Conservation (phyloP, 2,329 filamentous ascomycete species). For the Aspergillus tanneri region DNA sequence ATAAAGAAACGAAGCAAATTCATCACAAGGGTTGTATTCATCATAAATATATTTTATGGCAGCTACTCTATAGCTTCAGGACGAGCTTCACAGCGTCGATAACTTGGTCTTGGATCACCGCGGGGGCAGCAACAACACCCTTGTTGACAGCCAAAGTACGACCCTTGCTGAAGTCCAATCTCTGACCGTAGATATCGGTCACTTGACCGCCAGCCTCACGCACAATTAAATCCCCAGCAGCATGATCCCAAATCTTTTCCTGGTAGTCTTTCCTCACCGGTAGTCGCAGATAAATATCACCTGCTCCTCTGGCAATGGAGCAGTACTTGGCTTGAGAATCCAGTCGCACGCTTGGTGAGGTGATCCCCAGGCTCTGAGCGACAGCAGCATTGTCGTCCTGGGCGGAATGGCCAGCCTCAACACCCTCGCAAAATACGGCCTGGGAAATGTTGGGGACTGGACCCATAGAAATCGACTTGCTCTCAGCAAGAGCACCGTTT, state of each 20-base stretch:
- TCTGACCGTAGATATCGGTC: slow-evolving; percentile 81
- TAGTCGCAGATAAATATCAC: slow-evolving; percentile 89
- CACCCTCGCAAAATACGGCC: slow-evolving; percentile 94
- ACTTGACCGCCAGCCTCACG: slow-evolving; percentile 90
- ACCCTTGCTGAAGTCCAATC: slow-evolving; percentile 81
- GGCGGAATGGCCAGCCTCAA: slow-evolving; percentile 87
- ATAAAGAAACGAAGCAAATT: no score
- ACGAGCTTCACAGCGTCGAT: slow-evolving; percentile 81
- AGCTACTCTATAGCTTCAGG: slow-evolving; percentile 49
- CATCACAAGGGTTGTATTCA: slow-evolving; percentile 13
- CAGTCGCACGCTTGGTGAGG: slow-evolving; percentile 85
- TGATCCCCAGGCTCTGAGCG: slow-evolving; percentile 81
- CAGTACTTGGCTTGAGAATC: slow-evolving; percentile 98
- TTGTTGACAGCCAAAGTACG: slow-evolving; percentile 87
- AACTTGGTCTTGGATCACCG: slow-evolving; percentile 70
- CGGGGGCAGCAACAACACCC: slow-evolving; percentile 86
- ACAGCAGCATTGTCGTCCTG: slow-evolving; percentile 87
- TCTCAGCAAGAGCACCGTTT: slow-evolving; percentile 42
- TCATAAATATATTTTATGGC: slow-evolving; percentile 10
- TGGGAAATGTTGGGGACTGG: slow-evolving; percentile 68
- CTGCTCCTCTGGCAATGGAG: slow-evolving; percentile 88
- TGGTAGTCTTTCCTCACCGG: slow-evolving; percentile 84
- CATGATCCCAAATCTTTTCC: slow-evolving; percentile 99
- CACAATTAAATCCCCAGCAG: slow-evolving; percentile 90
- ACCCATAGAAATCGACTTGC: slow-evolving; percentile 75